Base-by-base conservation (phyloP, 1,284 basidiomycete genomes). In the Marasmius sp. region DNA sequence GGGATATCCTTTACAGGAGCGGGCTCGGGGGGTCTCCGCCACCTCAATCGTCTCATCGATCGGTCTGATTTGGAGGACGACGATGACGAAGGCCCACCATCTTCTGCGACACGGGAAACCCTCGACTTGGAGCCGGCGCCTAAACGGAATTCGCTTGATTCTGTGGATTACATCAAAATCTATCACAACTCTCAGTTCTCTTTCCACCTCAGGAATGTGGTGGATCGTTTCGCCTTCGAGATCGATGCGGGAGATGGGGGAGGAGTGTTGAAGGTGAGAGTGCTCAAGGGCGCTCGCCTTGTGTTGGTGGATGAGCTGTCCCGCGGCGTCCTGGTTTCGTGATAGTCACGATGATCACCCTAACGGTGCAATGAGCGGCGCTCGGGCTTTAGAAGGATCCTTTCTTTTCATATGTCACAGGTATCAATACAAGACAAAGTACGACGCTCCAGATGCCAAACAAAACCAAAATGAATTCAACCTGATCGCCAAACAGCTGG, bases 111-210 rank as follows among this genome's bases (percentile, higher is more conserved):
- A 14, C 33, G 16, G 20, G 37, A 38, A 7, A 8, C 45, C 16
- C 16, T 20, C 20, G 45, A 47, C 16, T 18, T 4, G 8, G 2
- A 7, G 36, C 12, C 33, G 33, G 1, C n/a, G 9, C 34, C 33
- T 10, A 54, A 54, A 10, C 18, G 33, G 11, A 41, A 60, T 33
- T n/a, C 34, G 10, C 52, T 54, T 7, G 36, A 14, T 54, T 54
- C 64, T 4, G 69, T 78, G 45, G 85, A 87, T 65, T 77, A 85
- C 66, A 80, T 89, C 74, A 87, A 86, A 70, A 68, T 89, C 27
- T 86, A 85, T 69, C 85, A 87, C 66, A 84, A 87, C 64, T 76
- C 79, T 20, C 64, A 68, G 36, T 77, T 79, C 63, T 77, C 83
- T 12, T 76, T 84, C 71, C 71, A 73, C 61, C 66, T 89, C 9